These are phyloP conservation scores for Solanum chiquidenum DNA, from an alignment of 257 asterid genomes.

Conservation along the genomic window DNA sequence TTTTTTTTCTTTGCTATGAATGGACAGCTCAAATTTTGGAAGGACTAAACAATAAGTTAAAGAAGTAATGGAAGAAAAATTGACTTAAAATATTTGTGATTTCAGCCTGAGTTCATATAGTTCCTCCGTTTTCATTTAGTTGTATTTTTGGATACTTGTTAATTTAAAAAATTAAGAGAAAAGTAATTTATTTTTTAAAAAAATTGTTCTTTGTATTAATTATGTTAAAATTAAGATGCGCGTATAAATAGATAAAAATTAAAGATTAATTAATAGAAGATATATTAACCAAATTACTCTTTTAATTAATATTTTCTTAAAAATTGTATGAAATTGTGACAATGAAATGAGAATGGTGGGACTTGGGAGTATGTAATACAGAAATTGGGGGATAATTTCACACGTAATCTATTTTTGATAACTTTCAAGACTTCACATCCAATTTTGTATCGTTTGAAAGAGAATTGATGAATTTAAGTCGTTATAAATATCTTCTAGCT, in stretches of 20 bases:
- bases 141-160: background rate
- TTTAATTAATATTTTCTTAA: background rate
- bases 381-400: background rate
- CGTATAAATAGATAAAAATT: background rate
- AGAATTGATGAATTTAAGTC: background rate
- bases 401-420: background rate
- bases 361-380: background rate
- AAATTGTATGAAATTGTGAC: background rate
- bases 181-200: background rate
- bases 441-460: background rate
- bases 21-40: background rate
- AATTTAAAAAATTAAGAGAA: background rate
- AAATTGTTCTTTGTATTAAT: background rate
- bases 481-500: no score
- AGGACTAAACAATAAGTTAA: background rate
- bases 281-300: background rate
- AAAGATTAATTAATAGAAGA: background rate
- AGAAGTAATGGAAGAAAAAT: background rate
- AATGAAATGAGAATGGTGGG: background rate
- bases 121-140: background rate
- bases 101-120: background rate
- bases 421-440: background rate
- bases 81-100: background rate
- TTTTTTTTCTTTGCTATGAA: background rate
- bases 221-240: background rate